Evolutionary conservation across 2,329 filamentous ascomycete species (phyloP).

Genomic region (Aplosporella prunicola): DNA sequence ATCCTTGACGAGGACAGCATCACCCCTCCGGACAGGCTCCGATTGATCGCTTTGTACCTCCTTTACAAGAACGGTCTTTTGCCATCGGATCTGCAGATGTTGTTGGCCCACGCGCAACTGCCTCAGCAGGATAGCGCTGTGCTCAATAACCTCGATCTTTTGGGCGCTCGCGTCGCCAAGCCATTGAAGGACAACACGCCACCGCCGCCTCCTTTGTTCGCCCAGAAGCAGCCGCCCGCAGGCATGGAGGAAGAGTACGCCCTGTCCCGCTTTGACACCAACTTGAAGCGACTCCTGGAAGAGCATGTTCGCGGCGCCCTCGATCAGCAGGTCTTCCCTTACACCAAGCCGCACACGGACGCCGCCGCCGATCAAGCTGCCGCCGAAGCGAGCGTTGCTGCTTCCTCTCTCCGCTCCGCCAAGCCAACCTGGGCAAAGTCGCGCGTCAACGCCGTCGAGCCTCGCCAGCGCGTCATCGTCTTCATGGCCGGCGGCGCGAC

Average conservation of each 20-base stretch:
- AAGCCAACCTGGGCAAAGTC: conserved; percentile 94
- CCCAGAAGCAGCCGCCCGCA: conserved; percentile 48
- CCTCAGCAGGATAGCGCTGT: conserved; percentile 63
- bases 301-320: conserved; percentile 40
- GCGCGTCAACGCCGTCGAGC: conserved; percentile 64
- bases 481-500: conserved; percentile 95
- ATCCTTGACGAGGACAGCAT: conserved; percentile 80
- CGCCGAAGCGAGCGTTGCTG: conserved; percentile 30
- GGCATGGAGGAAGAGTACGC: conserved; percentile 62
- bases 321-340: conserved; percentile 37
- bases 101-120: conserved; percentile 74
- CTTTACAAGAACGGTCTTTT: conserved; percentile 81
- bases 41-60: conserved; percentile 76
- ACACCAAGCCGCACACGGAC: conserved; percentile 49
- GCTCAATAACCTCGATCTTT: conserved; percentile 67
- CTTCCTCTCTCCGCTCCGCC: conserved; percentile 71
- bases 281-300: conserved; percentile 75
- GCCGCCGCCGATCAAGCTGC: conserved; percentile 48
- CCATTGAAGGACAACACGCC: conserved; percentile 70
- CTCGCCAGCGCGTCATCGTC: conserved; percentile 80
- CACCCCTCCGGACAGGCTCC: conserved; percentile 62
- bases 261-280: conserved; percentile 79
- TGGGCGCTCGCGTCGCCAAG: conserved; percentile 65
- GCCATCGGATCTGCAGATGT: conserved; percentile 69
- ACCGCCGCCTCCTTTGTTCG: conserved; percentile 59